Evolutionary conservation across 441 rosid genomes (phyloP).

Genomic region (Populus hybrid): DNA sequence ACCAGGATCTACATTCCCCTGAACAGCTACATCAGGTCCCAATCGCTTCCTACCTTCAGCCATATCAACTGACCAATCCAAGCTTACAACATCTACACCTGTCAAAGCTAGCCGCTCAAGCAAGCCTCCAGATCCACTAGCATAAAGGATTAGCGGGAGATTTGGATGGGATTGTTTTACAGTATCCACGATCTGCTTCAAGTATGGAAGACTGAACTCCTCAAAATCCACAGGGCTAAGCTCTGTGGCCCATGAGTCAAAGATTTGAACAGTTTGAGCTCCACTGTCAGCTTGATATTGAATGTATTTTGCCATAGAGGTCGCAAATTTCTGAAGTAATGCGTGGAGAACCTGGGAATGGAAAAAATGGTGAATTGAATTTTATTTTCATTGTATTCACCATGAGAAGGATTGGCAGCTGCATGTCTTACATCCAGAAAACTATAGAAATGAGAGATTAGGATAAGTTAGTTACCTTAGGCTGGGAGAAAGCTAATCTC

Average conservation of each 20-base stretch:
- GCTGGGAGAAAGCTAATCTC: constrained; percentile 85
- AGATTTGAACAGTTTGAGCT: constrained; percentile 97
- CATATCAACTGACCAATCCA: constrained; percentile 99
- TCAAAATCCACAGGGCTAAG: constrained; percentile 96
- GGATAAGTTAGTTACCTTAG: constrained; percentile 46
- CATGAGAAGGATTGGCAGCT: neutral
- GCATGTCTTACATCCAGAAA: neutral
- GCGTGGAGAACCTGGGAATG: constrained; percentile 68
- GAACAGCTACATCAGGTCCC: constrained; percentile 76
- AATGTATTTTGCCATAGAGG: constrained; percentile 83
- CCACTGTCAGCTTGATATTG: constrained; percentile 82
- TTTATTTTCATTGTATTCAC: neutral
- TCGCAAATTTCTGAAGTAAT: constrained; percentile 43
- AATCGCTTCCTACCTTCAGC: constrained; percentile 88
- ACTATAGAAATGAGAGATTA: neutral
- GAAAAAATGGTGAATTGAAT: constrained; percentile 8
- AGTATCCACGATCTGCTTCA: constrained; percentile 77
- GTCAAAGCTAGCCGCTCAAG: constrained; percentile 84
- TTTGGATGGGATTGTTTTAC: constrained; percentile 81
- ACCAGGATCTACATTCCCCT: constrained; percentile 94
- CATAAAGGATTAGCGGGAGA: constrained; percentile 85
- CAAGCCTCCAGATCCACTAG: constrained; percentile 93
- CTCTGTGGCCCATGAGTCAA: constrained; percentile 98
- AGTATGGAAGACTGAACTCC: constrained; percentile 85
- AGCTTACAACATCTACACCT: constrained; percentile 91